Evolutionary conservation across 1,284 basidiomycete species (phyloP), one percentile per base, ranked within the genome.

Genomic region (Malassezia equina): DNA sequence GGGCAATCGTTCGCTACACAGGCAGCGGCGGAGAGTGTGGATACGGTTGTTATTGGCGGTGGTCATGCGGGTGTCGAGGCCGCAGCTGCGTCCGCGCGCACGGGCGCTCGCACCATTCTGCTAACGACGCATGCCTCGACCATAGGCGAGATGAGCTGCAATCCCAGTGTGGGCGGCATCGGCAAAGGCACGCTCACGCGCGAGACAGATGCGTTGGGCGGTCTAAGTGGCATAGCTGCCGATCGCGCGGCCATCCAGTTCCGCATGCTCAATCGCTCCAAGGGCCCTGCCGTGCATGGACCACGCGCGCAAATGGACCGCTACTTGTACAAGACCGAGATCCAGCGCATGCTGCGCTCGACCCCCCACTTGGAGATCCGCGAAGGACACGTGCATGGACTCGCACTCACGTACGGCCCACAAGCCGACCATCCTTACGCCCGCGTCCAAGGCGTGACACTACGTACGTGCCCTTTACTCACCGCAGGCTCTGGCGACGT

Each of bases 41-140:
- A 68, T 85, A 87, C 90, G 0, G 85, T 87, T 62, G 80, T 91
- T 27, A 86, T 91, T 61, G 89, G 88, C n/a, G 89, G 85, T 7
- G 88, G 89, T 2, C 88, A 91, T 78, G 89, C 89, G 27, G 88
- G 88, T 1, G 88, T 86, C 64, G 89, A 93, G 75, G 88, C 89
- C 2, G 88, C 89, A 0, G 82, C 88, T 9, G 88, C 84, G 3
- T 81, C 88, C 9, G 87, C 89, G 2, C 79, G 89, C 29, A 82
- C 84, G 0, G 87, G 88, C 1, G 86, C 88, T 1, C 78, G 80
- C 57, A 90, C 89, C 0, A 64, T 89, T 3, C 78, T 93, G 4
- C 75, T 93, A 49, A 91, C 89, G 0, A 86, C 89, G 66, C 84
- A 81, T 51, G 71, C 85, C 19, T 82, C 84, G 47, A 89, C 84